Conservation (phyloP, 495 filamentous ascomycete genomes). For the Apodospora peruviana region DNA sequence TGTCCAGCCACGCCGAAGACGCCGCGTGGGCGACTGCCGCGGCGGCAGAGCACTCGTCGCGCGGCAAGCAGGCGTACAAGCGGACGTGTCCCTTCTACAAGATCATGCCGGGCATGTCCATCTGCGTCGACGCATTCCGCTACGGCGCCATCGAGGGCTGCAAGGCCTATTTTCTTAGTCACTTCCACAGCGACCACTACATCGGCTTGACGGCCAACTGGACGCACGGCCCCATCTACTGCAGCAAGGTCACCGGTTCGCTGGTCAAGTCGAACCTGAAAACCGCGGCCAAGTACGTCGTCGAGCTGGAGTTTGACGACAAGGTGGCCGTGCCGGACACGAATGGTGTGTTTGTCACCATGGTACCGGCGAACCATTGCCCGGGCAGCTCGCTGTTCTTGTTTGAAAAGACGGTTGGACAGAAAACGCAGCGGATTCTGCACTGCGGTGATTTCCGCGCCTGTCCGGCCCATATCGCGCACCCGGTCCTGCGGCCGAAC, state of each 20-base stretch:
- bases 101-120: conserved; percentile 84
- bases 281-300: conserved; percentile 80
- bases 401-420: conserved; percentile 72
- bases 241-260: conserved; percentile 85
- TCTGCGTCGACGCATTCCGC: conserved; percentile 93
- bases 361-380: conserved; percentile 97
- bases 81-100: conserved; percentile 98
- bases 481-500: conserved; percentile 75
- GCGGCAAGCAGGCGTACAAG: conserved; percentile 85
- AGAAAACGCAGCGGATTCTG: conserved; percentile 65
- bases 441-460: conserved; percentile 97
- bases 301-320: conserved; percentile 81
- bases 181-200: conserved; percentile 98
- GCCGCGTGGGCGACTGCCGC: conserved; percentile 84
- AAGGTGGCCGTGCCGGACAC: conserved; percentile 73
- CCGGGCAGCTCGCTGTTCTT: conserved; percentile 91
- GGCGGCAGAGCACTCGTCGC: conserved; percentile 65
- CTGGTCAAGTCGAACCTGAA: conserved; percentile 79
- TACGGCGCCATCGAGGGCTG: conserved; percentile 91
- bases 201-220: conserved; percentile 82
- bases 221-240: conserved; percentile 94
- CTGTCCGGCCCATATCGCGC: conserved; percentile 76
- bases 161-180: conserved; percentile 92
- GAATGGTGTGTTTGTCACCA: conserved; percentile 77
- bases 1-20: conserved; percentile 87